phyloP scores from a whole-genome alignment of 306 rosid genomes.

The Vigna reflexopilosa region DNA sequence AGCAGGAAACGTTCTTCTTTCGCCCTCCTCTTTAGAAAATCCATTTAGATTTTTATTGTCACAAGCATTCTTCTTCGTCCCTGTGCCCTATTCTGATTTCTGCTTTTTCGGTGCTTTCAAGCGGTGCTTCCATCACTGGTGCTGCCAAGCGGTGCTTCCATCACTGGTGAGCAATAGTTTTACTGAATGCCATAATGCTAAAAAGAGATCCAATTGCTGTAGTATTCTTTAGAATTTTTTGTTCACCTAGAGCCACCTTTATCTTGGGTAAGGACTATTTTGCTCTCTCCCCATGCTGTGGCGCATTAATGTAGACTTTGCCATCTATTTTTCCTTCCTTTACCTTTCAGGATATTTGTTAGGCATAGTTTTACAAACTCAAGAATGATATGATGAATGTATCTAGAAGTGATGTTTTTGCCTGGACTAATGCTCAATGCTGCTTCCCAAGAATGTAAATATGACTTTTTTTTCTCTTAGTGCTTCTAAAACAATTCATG shows the following conservation, averaged over 20 bases:
- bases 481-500: neutral
- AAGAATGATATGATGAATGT: slow-evolving; percentile 25
- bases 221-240: slow-evolving; percentile 48
- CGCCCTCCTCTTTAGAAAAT: no score
- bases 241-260: slow-evolving; percentile 27
- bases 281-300: slow-evolving; percentile 4
- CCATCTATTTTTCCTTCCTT: slow-evolving; percentile 7
- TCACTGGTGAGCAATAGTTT: no score
- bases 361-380: neutral
- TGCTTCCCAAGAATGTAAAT: neutral
- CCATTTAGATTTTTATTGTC: no score
- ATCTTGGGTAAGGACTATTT: slow-evolving; percentile 44
- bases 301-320: slow-evolving; percentile 19
- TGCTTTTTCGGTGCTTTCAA: no score
- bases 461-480: neutral
- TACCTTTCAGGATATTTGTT: neutral
- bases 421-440: neutral
- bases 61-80: no score
- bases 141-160: no score
- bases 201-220: slow-evolving; percentile 67
- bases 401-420: slow-evolving; percentile 17
- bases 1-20: no score
- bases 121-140: no score
- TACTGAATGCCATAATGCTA: slow-evolving; percentile 45
- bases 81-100: no score